These are phyloP conservation scores for Sechiopsis laciniata DNA, from an alignment of 306 rosid species.

Conservation along the genomic window DNA sequence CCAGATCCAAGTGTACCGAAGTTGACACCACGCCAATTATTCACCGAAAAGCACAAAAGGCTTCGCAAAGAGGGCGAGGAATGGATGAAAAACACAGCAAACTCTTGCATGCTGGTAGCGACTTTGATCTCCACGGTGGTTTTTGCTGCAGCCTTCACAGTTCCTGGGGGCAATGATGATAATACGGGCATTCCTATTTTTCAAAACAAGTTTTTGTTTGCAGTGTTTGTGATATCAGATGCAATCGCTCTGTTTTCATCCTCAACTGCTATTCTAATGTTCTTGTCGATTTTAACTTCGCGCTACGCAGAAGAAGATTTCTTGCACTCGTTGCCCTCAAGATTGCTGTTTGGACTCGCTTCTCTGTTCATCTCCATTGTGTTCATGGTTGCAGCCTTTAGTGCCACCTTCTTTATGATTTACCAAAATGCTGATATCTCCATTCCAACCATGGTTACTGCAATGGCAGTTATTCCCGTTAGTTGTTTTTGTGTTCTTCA, in stretches of 20 bases:
- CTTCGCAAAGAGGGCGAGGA: slow-evolving; percentile 1
- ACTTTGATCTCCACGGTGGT: slow-evolving; percentile 10
- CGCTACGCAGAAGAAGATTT: slow-evolving; percentile 22
- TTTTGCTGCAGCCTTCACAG: slow-evolving; percentile 18
- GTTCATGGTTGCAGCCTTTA: slow-evolving; percentile 6
- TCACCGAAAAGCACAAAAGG: background rate
- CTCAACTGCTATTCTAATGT: background rate
- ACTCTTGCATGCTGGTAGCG: slow-evolving; percentile 5
- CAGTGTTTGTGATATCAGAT: background rate
- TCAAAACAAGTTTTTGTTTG: background rate
- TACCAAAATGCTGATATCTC: background rate
- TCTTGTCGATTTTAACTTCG: slow-evolving; percentile 14
- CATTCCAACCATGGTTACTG: background rate
- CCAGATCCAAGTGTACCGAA: background rate
- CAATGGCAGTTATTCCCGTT: slow-evolving; percentile 15
- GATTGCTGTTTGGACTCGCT: slow-evolving; percentile 8
- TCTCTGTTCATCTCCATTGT: slow-evolving; percentile 12
- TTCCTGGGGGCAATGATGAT: background rate
- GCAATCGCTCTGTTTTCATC: slow-evolving; percentile 4
- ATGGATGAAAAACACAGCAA: slow-evolving; percentile 18
- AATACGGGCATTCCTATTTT: slow-evolving; percentile 3
- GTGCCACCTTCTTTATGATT: slow-evolving; percentile 8
- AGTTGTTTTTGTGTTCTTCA: slow-evolving; percentile 7
- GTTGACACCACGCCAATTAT: slow-evolving; percentile 3
- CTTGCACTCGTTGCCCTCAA: background rate